These are phyloP conservation scores for Phytophthora tubulina DNA, from an alignment of 352 stramenopile species.

Conservation along the genomic window DNA sequence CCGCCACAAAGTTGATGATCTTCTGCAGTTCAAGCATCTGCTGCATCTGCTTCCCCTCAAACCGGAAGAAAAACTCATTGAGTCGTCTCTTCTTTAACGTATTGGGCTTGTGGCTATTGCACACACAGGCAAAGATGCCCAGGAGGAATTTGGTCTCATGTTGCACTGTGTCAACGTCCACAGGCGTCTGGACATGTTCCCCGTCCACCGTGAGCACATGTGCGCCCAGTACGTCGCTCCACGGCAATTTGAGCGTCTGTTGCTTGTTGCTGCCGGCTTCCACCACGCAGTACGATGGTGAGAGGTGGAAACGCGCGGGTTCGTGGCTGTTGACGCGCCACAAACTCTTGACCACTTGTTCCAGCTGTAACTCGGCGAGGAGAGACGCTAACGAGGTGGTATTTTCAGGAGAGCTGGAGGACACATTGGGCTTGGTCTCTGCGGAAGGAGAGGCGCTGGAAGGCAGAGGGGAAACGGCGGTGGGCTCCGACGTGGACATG, in stretches of 20 bases:
- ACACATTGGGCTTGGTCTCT: not conserved
- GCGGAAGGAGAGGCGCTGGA: not conserved
- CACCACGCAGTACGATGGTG: slow-evolving; percentile 32
- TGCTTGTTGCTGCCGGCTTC: slow-evolving; percentile 14
- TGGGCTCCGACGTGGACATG: slow-evolving; percentile 20
- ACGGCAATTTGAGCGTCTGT: slow-evolving; percentile 41
- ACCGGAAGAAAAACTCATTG: slow-evolving; percentile 60
- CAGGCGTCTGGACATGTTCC: slow-evolving; percentile 41
- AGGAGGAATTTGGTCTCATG: slow-evolving; percentile 47
- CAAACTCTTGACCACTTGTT: slow-evolving; percentile 44
- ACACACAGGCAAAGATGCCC: slow-evolving; percentile 56
- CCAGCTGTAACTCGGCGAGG: slow-evolving; percentile 41
- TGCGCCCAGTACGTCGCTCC: slow-evolving; percentile 62
- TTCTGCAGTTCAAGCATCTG: slow-evolving; percentile 46
- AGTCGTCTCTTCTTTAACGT: slow-evolving; percentile 54
- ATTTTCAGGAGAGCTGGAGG: slow-evolving; percentile 11
- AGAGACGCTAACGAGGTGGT: slow-evolving; percentile 15
- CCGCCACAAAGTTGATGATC: slow-evolving; percentile 61
- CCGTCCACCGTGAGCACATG: slow-evolving; percentile 61
- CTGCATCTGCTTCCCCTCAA: slow-evolving; percentile 47
- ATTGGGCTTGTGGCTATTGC: slow-evolving; percentile 35
- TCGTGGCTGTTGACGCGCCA: slow-evolving; percentile 39
- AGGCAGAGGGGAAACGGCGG: not conserved
- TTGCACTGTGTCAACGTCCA: slow-evolving; percentile 20
- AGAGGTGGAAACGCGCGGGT: slow-evolving; percentile 34